These are phyloP conservation scores for Mycena sp. DNA, from an alignment of 1,284 basidiomycete genomes.

Conservation along the genomic window DNA sequence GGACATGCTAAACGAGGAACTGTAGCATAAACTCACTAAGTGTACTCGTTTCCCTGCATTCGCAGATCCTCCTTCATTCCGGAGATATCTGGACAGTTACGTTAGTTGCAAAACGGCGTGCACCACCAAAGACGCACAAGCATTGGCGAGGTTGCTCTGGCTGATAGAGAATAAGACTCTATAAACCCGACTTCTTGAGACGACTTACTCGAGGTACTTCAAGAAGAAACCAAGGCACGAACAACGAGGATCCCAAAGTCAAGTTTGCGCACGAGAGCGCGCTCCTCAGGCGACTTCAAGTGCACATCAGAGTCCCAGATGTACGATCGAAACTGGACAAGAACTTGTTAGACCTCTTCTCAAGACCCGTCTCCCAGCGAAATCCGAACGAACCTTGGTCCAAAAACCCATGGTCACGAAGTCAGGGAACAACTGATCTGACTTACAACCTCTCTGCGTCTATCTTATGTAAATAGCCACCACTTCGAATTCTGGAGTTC, in stretches of 20 bases:
- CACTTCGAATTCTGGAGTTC: no score
- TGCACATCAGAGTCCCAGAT: conserved; percentile 33
- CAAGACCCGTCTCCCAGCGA: background rate
- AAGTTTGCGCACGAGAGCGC: conserved; percentile 30
- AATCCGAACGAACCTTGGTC: conserved; percentile 15
- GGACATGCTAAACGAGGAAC: background rate
- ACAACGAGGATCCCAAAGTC: conserved; percentile 32
- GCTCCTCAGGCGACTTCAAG: conserved; percentile 29
- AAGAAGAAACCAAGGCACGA: conserved; percentile 32
- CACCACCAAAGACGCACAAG: conserved; percentile 12
- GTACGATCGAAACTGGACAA: conserved; percentile 27
- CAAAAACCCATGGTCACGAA: conserved; percentile 11
- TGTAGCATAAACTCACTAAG: conserved; percentile 24
- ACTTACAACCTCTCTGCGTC: no score
- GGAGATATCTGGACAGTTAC: conserved; percentile 14
- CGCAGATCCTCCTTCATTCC: conserved; percentile 34
- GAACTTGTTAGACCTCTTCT: no score
- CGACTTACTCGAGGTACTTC: conserved; percentile 30
- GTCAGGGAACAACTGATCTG: conserved; percentile 6
- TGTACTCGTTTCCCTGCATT: conserved; percentile 31
- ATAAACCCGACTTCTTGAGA: no score
- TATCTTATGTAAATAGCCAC: no score
- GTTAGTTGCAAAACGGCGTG: background rate
- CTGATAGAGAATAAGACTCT: conserved; percentile 1
- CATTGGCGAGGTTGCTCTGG: conserved; percentile 31